Base-by-base conservation (phyloP, 108 stramenopile genomes). In the Schizochytrium sp. region DNA sequence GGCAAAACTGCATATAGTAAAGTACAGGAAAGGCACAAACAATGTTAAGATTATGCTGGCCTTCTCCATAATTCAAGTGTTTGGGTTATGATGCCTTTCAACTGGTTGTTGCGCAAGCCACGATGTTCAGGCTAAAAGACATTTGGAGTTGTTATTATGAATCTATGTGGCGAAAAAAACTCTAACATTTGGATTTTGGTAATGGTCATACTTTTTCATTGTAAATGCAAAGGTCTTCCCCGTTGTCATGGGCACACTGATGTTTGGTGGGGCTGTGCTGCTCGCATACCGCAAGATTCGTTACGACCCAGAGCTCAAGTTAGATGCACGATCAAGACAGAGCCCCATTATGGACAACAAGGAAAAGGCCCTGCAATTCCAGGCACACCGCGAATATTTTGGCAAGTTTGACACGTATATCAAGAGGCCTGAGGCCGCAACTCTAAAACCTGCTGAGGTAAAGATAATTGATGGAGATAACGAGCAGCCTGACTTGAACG, bases 261-360 rank as follows among this genome's bases (percentile, higher is more conserved):
- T 83, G 50, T 38, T 83, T 0, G 7, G 49, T 5, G 50, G 47
- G 15, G 76, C 50, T 42, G 76, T 5, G 5, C 15, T 83, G 13
- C 47, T 83, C 50, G 3, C 50, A 5, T 55, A 49, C 50, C 10
- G 76, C 0, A 83, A 49, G 47, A 49, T 83, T 38, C n/a, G 49
- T 47, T 83, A 55, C 76, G 53, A 55, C 55, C 76, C 76, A 5
- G 76, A 83, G 13, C 76, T 83, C 15, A 83, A 55, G 76, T n/a
- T 55, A n/a, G 40, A 83, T 53, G 47, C 76, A 55, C 5, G n/a
- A 42, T 17, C 76, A 28, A 17, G 76, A n/a, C 45, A 55, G 17
- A 55, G 50, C 50, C 76, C 76, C 5, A 49, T 83, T 13, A 49
- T 55, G 47, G 76, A 83, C 2, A 83, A 83, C 76, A 5, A 38